Percentiles rank a stretch among this genome's conserved stretches.
phyloP scores from a whole-genome alignment of 1,284 basidiomycete genomes.

The Lentinus polychrous region DNA sequence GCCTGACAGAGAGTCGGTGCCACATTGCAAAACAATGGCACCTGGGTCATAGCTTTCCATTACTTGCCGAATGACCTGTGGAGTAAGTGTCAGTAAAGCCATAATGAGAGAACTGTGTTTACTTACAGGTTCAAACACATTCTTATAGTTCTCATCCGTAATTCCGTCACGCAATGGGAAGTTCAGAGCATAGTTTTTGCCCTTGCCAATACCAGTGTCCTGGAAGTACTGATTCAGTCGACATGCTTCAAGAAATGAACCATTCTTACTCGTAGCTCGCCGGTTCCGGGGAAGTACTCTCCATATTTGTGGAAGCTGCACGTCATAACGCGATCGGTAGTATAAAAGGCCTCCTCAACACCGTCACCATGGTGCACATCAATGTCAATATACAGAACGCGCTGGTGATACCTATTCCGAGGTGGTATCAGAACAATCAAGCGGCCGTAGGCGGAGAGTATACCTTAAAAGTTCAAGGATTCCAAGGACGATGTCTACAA shows the following conservation, averaged over 20 bases:
- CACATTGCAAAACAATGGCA: constrained; percentile 96
- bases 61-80: constrained; percentile 85
- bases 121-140: constrained; percentile 90
- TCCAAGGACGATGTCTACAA: constrained; percentile 89
- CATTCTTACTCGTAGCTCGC: constrained; percentile 76
- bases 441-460: background rate
- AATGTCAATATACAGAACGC: constrained; percentile 98
- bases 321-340: constrained; percentile 98
- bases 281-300: constrained; percentile 98
- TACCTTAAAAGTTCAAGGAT: constrained; percentile 90
- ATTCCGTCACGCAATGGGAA: constrained; percentile 96
- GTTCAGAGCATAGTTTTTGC: constrained; percentile 91
- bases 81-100: background rate
- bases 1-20: constrained; percentile 96
- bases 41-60: constrained; percentile 96
- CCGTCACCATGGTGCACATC: constrained; percentile 99
- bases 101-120: background rate
- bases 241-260: background rate
- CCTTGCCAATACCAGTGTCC: constrained; percentile 91
- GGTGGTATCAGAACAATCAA: background rate
- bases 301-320: constrained; percentile 99
- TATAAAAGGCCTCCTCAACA: constrained; percentile 99
- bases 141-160: constrained; percentile 92
- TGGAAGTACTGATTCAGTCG: constrained; percentile 22
- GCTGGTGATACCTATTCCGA: constrained; percentile 72